phyloP scores from a whole-genome alignment of 148 eudicot species.

The Rhododendron mucronatum region DNA sequence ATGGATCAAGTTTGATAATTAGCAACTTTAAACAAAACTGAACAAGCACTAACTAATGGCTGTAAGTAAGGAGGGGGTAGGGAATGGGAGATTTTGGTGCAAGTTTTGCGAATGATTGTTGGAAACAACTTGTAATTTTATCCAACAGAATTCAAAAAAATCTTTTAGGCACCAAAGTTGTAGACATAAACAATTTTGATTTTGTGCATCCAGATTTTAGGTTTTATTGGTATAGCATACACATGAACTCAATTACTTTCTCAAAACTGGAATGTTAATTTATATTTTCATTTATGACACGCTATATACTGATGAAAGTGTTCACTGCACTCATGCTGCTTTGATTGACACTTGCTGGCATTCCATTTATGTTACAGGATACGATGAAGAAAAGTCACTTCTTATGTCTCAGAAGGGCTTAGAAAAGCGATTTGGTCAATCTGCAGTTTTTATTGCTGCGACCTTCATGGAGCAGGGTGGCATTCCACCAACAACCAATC shows the following conservation, averaged over 20 bases:
- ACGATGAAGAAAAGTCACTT: slow-evolving; percentile 89
- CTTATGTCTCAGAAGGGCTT: slow-evolving; percentile 94
- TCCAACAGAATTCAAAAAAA: neutral
- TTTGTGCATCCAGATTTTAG: neutral
- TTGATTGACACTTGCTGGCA: slow-evolving; percentile 7
- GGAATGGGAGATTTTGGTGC: neutral
- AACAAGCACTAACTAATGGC: neutral
- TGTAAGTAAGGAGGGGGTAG: neutral
- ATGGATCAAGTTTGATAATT: neutral
- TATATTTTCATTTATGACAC: neutral
- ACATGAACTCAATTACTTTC: neutral
- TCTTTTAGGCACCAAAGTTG: neutral
- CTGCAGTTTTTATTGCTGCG: slow-evolving; percentile 92
- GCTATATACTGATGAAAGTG: neutral
- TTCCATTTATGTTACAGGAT: slow-evolving; percentile 43
- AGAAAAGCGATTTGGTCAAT: slow-evolving; percentile 97
- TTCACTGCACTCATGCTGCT: neutral
- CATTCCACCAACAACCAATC: slow-evolving; percentile 84
- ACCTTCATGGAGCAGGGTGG: slow-evolving; percentile 95
- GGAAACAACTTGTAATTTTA: neutral
- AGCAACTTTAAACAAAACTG: neutral
- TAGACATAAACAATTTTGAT: neutral
- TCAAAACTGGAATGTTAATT: neutral
- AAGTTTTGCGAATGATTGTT: neutral
- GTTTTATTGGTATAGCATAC: neutral